Evolutionary conservation across 768 basidiomycete species (phyloP).

Genomic region (Serendipita sp.): DNA sequence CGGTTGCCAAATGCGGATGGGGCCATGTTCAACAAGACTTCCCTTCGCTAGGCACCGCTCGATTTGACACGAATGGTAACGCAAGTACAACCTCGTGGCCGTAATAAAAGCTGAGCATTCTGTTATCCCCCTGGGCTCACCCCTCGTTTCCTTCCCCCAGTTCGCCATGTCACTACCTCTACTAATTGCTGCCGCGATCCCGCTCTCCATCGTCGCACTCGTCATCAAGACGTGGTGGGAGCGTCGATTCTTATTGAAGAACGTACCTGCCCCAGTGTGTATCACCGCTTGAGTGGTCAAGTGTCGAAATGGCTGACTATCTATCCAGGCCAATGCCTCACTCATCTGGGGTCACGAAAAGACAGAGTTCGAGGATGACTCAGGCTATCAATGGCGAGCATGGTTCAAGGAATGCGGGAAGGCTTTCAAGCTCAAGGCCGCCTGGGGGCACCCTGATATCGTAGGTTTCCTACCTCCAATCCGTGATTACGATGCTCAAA

Average conservation of each 20-base stretch:
- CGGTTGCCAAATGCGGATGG: not conserved
- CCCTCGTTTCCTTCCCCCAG: not conserved
- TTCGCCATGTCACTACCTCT: conserved; percentile 1
- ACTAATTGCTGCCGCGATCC: not conserved
- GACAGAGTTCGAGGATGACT: conserved; percentile 21
- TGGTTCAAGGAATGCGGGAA: conserved; percentile 23
- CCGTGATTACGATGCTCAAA: not conserved
- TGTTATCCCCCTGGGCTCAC: not conserved
- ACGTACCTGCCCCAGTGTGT: not conserved
- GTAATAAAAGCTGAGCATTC: not conserved
- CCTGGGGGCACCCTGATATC: conserved; percentile 26
- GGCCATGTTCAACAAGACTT: too few species aligned
- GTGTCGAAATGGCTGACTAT: too few species aligned
- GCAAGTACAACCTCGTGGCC: not conserved
- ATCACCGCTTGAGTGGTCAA: not conserved
- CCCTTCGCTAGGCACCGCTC: not conserved
- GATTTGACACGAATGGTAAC: not conserved
- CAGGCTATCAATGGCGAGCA: conserved; percentile 21
- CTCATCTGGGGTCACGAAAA: conserved; percentile 26
- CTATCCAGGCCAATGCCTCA: conserved; percentile 1
- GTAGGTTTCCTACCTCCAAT: conserved; percentile 15
- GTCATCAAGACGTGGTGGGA: conserved; percentile 5
- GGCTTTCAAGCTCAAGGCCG: conserved; percentile 25
- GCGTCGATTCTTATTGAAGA: not conserved
- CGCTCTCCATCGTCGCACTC: not conserved